These are phyloP conservation scores for Colletotrichum godetiae DNA, from an alignment of 2,329 filamentous ascomycete species.

Conservation along the genomic window DNA sequence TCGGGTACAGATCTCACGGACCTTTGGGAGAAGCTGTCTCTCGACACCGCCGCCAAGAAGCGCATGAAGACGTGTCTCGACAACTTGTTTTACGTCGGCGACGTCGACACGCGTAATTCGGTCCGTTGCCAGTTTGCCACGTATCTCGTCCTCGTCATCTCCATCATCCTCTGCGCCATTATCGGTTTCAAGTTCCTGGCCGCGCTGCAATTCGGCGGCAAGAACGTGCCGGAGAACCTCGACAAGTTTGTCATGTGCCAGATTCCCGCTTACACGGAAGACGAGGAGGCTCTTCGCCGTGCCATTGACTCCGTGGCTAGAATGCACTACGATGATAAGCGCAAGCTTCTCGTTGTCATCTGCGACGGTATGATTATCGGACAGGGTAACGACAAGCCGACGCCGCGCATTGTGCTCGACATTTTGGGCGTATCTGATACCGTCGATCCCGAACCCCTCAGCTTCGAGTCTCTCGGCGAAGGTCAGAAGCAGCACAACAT, in stretches of 20 bases:
- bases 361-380: slow-evolving; percentile 99
- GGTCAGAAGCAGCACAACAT: slow-evolving; percentile 99
- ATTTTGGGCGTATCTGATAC: slow-evolving; percentile 95
- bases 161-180: slow-evolving; percentile 81
- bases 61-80: slow-evolving; percentile 88
- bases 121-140: slow-evolving; percentile 85
- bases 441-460: slow-evolving; percentile 93
- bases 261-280: slow-evolving; percentile 97
- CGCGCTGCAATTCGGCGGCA: slow-evolving; percentile 84
- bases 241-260: slow-evolving; percentile 99
- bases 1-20: slow-evolving; percentile 85
- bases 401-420: slow-evolving; percentile 94
- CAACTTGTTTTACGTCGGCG: slow-evolving; percentile 94
- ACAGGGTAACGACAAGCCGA: slow-evolving; percentile 96
- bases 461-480: slow-evolving; percentile 96
- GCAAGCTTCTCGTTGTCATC: slow-evolving; percentile 90
- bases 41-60: slow-evolving; percentile 66
- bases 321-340: slow-evolving; percentile 98
- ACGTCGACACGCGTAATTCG: slow-evolving; percentile 92
- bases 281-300: slow-evolving; percentile 95
- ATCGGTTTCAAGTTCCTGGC: slow-evolving; percentile 80
- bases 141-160: slow-evolving; percentile 89
- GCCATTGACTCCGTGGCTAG: slow-evolving; percentile 95
- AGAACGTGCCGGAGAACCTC: slow-evolving; percentile 92
- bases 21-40: slow-evolving; percentile 78